These are phyloP conservation scores for Metarhizium rileyi DNA, from an alignment of 2,329 filamentous ascomycete genomes.

Conservation along the genomic window DNA sequence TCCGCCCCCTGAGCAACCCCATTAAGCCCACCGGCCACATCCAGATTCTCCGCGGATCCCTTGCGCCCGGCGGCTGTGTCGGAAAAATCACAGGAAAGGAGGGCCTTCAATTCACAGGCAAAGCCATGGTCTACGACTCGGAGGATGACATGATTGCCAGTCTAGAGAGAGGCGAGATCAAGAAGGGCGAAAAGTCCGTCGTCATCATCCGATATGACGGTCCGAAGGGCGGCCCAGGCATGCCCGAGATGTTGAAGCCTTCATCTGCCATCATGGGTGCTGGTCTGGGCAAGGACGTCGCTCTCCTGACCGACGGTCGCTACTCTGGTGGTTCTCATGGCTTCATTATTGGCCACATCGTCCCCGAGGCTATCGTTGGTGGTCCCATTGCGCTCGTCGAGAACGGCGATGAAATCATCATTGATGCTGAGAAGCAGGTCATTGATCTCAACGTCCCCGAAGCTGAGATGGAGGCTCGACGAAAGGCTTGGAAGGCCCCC, in stretches of 20 bases:
- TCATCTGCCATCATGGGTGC: constrained; percentile 88
- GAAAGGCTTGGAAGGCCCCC: constrained; percentile 53
- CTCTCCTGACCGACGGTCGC: constrained; percentile 63
- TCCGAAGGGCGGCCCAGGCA: constrained; percentile 85
- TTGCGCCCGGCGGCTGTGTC: constrained; percentile 78
- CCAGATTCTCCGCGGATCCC: constrained; percentile 76
- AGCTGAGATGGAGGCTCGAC: constrained; percentile 50
- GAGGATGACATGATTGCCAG: constrained; percentile 73
- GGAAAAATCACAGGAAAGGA: constrained; percentile 95
- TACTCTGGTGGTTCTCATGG: constrained; percentile 78
- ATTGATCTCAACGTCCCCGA: constrained; percentile 58
- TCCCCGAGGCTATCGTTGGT: constrained; percentile 77
- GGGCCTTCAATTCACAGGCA: constrained; percentile 72
- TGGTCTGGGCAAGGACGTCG: constrained; percentile 66
- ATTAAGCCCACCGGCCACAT: constrained; percentile 85
- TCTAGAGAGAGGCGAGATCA: constrained; percentile 67
- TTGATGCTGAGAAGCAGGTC: constrained; percentile 68
- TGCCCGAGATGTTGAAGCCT: constrained; percentile 95
- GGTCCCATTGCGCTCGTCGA: constrained; percentile 76
- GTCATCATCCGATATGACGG: constrained; percentile 89
- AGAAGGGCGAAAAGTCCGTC: constrained; percentile 79
- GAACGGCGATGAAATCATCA: constrained; percentile 72
- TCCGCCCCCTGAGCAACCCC: constrained; percentile 69
- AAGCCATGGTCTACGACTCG: constrained; percentile 74
- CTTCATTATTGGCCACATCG: constrained; percentile 80